Evolutionary conservation across 2,329 filamentous ascomycete species (phyloP), one percentile per base, ranked within the genome.

Genomic region (Colletotrichum orchidophilum): DNA sequence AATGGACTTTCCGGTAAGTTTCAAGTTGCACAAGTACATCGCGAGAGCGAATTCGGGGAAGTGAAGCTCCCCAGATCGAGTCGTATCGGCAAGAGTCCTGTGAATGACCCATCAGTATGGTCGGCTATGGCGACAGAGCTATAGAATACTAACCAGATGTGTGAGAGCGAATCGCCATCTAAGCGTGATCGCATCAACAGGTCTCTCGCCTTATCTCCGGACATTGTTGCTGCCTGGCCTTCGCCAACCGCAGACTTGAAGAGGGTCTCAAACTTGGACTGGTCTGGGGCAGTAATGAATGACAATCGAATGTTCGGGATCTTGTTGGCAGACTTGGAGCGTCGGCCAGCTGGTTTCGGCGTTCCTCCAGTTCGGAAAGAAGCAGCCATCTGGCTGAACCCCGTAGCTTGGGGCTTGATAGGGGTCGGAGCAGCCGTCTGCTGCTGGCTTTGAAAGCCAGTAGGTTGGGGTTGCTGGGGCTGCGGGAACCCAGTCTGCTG

Each of bases 21-120:
- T 96, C 75, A 99, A 80, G 79, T 98, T 99, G 86, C 96, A 99
- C 35, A 99, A 90, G 77, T 99, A 99, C 96, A 99, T 98, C 73
- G 96, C 94, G 69, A 99, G 87, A 8, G 96, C 96, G 75, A 99
- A 99, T 82, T 99, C 96, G 52, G 96, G 96, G 79, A 99, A 99
- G 79, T 98, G 93, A 35, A 99, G 89, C 81, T 98, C 95, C 55
- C 96, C 96, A 15, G 96, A 96, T 81, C 97, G 96, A 58, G 96
- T 99, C 11, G 96, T 98, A 82, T 99, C 96, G 57, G 95, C 94
- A 26, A 99, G 85, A 24, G 94, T 94, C 94, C 93, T 96, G 75
- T 42, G 15, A 63, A 75, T 18, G 12, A 49, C 60, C 46, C 54
- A 63, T 79, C 54, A 77, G 80, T 27, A 24, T 73, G 18, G 7